Percentiles rank a stretch among this genome's conserved stretches.
Conservation (phyloP, 1,284 basidiomycete species). For the Naganishia albida region DNA sequence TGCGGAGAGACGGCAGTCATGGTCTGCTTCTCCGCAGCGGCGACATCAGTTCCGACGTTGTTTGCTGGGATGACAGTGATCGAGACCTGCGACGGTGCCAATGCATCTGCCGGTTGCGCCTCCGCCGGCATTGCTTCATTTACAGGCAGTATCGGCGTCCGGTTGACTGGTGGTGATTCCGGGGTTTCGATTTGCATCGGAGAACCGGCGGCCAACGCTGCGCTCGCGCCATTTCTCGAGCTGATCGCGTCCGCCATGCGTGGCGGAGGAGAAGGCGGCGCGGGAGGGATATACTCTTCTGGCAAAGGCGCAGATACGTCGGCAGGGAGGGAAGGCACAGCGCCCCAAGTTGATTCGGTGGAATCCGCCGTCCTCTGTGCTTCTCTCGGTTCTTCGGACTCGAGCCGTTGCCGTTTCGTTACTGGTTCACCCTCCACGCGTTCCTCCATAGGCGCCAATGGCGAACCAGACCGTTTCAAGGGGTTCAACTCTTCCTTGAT, state of each 20-base stretch:
- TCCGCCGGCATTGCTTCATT: background rate
- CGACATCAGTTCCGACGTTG: background rate
- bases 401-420: constrained; percentile 3
- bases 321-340: constrained; percentile 3
- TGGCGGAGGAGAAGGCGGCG: constrained; percentile 25
- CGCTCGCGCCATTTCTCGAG: background rate
- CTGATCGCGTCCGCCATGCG: too few species aligned
- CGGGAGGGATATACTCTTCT: constrained; percentile 14
- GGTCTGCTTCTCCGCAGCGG: background rate
- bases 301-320: constrained; percentile 14
- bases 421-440: background rate
- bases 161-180: background rate
- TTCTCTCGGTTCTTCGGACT: background rate
- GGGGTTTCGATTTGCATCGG: background rate
- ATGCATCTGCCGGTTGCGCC: background rate
- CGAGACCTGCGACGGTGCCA: background rate
- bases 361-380: background rate
- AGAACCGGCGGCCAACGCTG: background rate
- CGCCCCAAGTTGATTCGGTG: background rate
- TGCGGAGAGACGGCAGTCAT: too few species aligned
- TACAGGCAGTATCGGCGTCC: background rate
- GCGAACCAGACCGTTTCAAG: constrained; percentile 1
- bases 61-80: background rate
- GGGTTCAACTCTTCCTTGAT: background rate
- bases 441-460: background rate